These are phyloP conservation scores for Suillus subluteus DNA, from an alignment of 768 basidiomycete species.

Conservation along the genomic window DNA sequence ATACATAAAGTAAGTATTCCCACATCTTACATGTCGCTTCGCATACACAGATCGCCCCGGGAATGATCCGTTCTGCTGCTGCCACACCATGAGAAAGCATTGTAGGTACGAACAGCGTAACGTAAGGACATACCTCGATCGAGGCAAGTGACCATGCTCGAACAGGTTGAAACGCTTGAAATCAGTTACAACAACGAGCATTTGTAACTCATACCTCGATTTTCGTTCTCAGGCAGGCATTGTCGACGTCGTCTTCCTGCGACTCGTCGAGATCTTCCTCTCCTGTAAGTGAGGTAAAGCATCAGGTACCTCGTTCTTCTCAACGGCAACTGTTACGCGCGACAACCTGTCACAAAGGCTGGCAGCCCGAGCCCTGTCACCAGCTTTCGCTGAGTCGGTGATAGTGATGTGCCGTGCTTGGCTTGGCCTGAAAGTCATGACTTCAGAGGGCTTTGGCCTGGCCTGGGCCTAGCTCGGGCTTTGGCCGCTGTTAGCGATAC, in stretches of 20 bases:
- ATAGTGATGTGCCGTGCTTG: too few species aligned
- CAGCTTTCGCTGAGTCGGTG: neutral
- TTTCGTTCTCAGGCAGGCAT: neutral
- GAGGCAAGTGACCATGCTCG: neutral
- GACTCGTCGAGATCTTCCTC: neutral
- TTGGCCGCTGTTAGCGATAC: too few species aligned
- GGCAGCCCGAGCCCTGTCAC: neutral
- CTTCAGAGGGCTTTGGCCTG: too few species aligned
- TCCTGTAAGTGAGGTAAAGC: neutral
- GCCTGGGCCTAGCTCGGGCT: too few species aligned
- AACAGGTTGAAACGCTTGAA: neutral
- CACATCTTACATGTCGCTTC: neutral
- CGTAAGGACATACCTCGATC: neutral
- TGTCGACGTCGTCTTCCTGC: neutral
- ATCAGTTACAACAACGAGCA: neutral
- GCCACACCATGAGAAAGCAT: neutral
- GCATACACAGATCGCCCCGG: neutral
- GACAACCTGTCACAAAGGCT: too few species aligned
- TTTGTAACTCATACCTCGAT: neutral
- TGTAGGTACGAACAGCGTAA: neutral
- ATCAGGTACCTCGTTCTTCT: neutral
- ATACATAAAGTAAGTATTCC: neutral
- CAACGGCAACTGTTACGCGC: neutral
- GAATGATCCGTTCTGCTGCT: neutral
- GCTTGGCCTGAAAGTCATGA: too few species aligned